Conservation (phyloP, 2,329 filamentous ascomycete genomes). For the Fusarium nematophilum region DNA sequence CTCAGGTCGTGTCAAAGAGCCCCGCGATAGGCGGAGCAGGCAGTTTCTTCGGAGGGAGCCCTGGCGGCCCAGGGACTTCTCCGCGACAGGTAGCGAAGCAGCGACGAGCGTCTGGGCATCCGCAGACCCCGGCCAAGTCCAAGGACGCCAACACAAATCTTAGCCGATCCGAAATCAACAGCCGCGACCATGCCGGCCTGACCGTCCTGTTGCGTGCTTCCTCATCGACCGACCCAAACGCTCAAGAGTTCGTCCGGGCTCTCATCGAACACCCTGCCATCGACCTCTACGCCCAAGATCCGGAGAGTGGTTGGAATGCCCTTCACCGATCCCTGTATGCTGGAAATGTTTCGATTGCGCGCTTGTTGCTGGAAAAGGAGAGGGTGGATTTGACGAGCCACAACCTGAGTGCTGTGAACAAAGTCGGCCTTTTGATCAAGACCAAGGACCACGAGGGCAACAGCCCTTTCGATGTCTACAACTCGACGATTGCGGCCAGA, state of each 20-base stretch:
- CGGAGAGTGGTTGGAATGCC: slow-evolving; percentile 95
- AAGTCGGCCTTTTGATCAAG: slow-evolving; percentile 83
- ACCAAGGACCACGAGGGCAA: slow-evolving; percentile 96
- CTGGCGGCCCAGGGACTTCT: slow-evolving; percentile 59
- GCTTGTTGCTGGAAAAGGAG: slow-evolving; percentile 83
- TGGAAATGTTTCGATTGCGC: slow-evolving; percentile 88
- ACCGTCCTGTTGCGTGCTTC: slow-evolving; percentile 88
- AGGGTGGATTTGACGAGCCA: slow-evolving; percentile 71
- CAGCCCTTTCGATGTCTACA: slow-evolving; percentile 93
- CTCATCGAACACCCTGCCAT: slow-evolving; percentile 84
- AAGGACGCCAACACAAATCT: slow-evolving; percentile 59
- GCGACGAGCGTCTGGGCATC: slow-evolving; percentile 64
- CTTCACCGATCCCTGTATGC: slow-evolving; percentile 91
- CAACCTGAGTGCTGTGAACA: slow-evolving; percentile 67
- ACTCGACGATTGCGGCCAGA: slow-evolving; percentile 84
- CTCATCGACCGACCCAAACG: slow-evolving; percentile 76
- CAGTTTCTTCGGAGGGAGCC: slow-evolving; percentile 51
- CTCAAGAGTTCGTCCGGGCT: slow-evolving; percentile 79
- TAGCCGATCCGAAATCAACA: slow-evolving; percentile 79
- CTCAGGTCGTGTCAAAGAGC: slow-evolving; percentile 66
- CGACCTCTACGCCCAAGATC: slow-evolving; percentile 88
- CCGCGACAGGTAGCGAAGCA: slow-evolving; percentile 61
- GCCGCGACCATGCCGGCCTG: slow-evolving; percentile 82
- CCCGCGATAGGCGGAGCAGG: slow-evolving; percentile 55
- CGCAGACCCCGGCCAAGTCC: slow-evolving; percentile 54